Evolutionary conservation across 2,329 filamentous ascomycete species (phyloP), one percentile per base, ranked within the genome.

Genomic region (Triangularia verruculosa): DNA sequence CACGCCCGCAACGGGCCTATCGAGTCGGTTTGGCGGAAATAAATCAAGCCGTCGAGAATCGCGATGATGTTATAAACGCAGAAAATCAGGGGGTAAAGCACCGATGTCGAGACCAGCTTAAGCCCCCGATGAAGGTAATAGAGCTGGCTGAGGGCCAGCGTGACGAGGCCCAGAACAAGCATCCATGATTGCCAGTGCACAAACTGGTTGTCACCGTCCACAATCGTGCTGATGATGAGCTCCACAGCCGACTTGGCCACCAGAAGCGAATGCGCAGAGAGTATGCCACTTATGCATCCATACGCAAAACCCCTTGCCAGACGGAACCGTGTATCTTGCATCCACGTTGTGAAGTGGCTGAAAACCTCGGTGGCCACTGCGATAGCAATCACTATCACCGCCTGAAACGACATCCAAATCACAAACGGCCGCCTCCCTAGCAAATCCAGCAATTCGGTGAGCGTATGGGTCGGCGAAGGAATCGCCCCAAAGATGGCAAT

Each of bases 31-130:
- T 99, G 95, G 71, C 90, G 85, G 79, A 98, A 99, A 78, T 98
- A 99, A 71, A 99, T 97, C 70, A 99, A 83, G 30, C 95, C 95
- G 77, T 99, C 95, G 70, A 98, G 82, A 70, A 99, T 99, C 69
- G 95, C 95, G 73, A 98, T 93, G 72, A 99, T 97, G 82, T 99
- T 99, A 83, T 98, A 99, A 68, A 98, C 87, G 82, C 95, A 99
- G 78, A 99, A 99, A 43, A 98, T 93, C 70, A 98, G 89, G 4
- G 95, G 95, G 77, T 99, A 99, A 69, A 99, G 83, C 66, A 98
- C 90, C 72, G 92, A 97, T 22, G 95, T 98, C 61, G 93, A 97
- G 76, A 96, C 93, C 59, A 99, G 84, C 77, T 97, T 97, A 67
- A 99, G 83, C 60, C 95, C 95, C 52, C 92, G 87, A 74, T 99